Conservation (phyloP, 495 filamentous ascomycete genomes). For the Hyaloscypha bicolor region DNA sequence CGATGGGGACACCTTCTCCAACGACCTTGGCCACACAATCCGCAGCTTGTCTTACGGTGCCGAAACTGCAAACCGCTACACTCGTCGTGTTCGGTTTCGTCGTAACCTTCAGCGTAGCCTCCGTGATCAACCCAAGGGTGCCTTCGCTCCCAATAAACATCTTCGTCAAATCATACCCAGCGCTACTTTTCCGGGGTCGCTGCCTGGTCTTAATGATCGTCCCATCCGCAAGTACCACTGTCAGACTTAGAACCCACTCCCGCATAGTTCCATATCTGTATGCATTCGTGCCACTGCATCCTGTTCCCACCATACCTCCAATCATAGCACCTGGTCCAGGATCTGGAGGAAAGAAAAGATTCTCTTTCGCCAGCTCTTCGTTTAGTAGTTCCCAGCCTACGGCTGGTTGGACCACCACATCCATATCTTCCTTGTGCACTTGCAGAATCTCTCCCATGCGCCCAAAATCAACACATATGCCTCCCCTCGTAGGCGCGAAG, state of each 20-base stretch:
- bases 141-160: constrained; percentile 93
- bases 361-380: constrained; percentile 65
- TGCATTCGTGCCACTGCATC: constrained; percentile 91
- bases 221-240: constrained; percentile 91
- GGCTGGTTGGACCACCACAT: constrained; percentile 80
- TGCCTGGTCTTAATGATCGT: constrained; percentile 87
- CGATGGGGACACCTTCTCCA: constrained; percentile 76
- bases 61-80: constrained; percentile 87
- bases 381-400: constrained; percentile 81
- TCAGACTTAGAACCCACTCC: constrained; percentile 91
- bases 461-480: constrained; percentile 76
- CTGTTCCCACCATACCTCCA: constrained; percentile 94
- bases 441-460: constrained; percentile 74
- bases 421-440: constrained; percentile 73
- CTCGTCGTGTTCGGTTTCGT: constrained; percentile 73
- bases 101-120: constrained; percentile 81
- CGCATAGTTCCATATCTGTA: constrained; percentile 96
- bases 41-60: constrained; percentile 75
- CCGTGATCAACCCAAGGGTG: constrained; percentile 86
- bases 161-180: constrained; percentile 85
- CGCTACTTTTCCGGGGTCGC: constrained; percentile 75
- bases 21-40: constrained; percentile 81
- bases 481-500: constrained; percentile 72
- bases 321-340: constrained; percentile 86
- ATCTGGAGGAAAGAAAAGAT: constrained; percentile 83